Base-by-base conservation (phyloP, 2,329 filamentous ascomycete species). In the Dactylella cylindrospora region DNA sequence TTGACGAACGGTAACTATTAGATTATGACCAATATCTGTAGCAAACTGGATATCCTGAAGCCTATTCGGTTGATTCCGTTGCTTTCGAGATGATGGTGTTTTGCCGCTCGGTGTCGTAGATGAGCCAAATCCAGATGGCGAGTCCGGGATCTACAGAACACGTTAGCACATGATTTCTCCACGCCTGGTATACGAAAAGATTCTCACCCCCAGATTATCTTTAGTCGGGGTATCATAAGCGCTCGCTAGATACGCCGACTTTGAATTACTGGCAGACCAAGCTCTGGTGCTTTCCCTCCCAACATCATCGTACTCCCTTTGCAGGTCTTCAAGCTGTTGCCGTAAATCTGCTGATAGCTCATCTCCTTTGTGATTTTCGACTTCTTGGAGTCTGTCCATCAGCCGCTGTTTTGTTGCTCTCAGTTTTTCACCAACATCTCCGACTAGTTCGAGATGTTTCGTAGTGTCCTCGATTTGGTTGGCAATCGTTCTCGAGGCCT, bases 1-100 rank as follows among this genome's bases (percentile, higher is more conserved):
- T 71, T 93, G 90, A 65, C 93, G 85, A 44, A 98, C 87, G 74
- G 97, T 93, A n/a, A 86, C 84, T 45, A 98, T 84, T 45, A 98
- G 78, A 1, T 90, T 95, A 4, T 89, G 95, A 70, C 90, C 96
- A 69, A 98, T 96, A 71, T 98, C 91, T 44, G 93, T 90, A n/a
- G 91, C 93, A 70, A 98, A 95, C 69, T 96, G 90, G 70, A 98
- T 95, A 70, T 98, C 93, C 71, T 97, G 90, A 9, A 95, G 85
- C 45, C 90, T 84, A 7, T 86, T 82, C 1, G 88, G 87, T 71
- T 96, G 91, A 68, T 97, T 97, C 52, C 93, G 82, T 71, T 93
- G 81, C 72, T 67, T 67, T 31, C 67, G 65, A 8, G 67, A 67
- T 9, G 55, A 38, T 2, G 54, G 35, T 8, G 66, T 54, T 31